Evolutionary conservation across 75 land plant species (phyloP).

Genomic region (Cunninghamia lanceolata): DNA sequence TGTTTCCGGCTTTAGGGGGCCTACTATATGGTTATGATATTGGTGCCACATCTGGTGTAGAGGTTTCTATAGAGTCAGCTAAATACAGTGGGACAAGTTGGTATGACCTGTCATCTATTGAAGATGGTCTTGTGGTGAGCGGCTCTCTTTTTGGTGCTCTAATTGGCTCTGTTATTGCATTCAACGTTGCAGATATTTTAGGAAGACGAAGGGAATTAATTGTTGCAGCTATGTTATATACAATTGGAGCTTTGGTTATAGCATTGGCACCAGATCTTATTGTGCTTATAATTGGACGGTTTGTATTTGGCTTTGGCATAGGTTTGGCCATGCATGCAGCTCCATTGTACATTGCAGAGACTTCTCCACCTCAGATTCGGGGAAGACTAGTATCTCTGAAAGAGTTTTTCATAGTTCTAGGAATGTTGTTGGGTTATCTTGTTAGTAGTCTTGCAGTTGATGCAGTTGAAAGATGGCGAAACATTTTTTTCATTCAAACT

Average conservation of each 20-base stretch:
- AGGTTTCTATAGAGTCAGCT: too few species aligned
- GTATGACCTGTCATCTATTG: slow-evolving; percentile 59
- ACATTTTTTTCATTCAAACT: slow-evolving; percentile 20
- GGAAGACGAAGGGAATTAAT: slow-evolving; percentile 77
- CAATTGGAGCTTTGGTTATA: slow-evolving; percentile 66
- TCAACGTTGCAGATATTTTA: slow-evolving; percentile 77
- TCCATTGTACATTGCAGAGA: slow-evolving; percentile 90
- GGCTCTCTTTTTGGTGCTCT: slow-evolving; percentile 96
- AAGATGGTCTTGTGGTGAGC: slow-evolving; percentile 74
- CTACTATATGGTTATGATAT: too few species aligned
- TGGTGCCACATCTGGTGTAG: too few species aligned
- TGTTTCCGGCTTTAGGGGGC: too few species aligned
- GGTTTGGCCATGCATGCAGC: slow-evolving; percentile 96
- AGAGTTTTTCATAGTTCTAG: slow-evolving; percentile 77
- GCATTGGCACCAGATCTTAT: slow-evolving; percentile 57
- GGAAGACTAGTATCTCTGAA: slow-evolving; percentile 74
- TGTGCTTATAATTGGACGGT: slow-evolving; percentile 63
- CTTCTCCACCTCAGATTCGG: slow-evolving; percentile 65
- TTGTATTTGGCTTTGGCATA: slow-evolving; percentile 72
- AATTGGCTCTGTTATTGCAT: slow-evolving; percentile 82
- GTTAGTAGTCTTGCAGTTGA: slow-evolving; percentile 58
- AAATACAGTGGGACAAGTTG: slow-evolving; percentile 64
- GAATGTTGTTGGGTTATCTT: slow-evolving; percentile 74
- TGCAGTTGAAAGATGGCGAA: slow-evolving; percentile 66
- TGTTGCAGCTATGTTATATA: slow-evolving; percentile 45